Percentiles rank a stretch among this genome's conserved stretches.
These are phyloP conservation scores for Nadsonia fulvescens DNA, from an alignment of 805 yeast species.

Conservation along the genomic window DNA sequence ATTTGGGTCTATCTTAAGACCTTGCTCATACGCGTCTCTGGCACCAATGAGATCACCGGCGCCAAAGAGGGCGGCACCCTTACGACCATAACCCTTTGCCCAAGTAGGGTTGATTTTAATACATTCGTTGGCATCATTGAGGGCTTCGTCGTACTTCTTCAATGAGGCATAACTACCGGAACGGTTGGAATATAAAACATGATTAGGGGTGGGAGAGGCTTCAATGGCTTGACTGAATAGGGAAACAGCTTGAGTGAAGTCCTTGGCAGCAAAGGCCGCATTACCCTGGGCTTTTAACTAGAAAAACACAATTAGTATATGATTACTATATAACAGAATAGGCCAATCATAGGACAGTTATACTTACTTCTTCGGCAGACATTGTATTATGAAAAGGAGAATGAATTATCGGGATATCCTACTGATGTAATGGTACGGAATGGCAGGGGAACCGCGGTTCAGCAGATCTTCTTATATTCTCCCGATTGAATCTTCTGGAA, in stretches of 20 bases:
- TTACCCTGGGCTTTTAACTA: constrained; percentile 76
- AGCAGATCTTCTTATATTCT: no score
- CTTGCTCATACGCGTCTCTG: constrained; percentile 49
- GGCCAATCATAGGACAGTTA: not conserved
- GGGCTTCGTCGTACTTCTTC: constrained; percentile 55
- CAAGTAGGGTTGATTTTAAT: constrained; percentile 65
- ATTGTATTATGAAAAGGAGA: no score
- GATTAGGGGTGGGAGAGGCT: constrained; percentile 66
- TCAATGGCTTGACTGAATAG: constrained; percentile 75
- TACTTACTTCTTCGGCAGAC: constrained; percentile 7
- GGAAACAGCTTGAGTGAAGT: constrained; percentile 64
- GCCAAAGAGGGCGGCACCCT: constrained; percentile 88
- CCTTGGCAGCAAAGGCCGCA: constrained; percentile 78
- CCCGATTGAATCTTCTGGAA: no score
- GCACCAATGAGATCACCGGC: constrained; percentile 65
- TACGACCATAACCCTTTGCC: constrained; percentile 92
- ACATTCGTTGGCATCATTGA: constrained; percentile 73
- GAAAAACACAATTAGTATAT: not conserved
- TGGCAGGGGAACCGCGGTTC: no score
- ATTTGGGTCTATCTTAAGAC: constrained; percentile 59
- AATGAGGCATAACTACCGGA: constrained; percentile 80
- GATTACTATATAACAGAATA: not conserved
- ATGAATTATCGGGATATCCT: no score
- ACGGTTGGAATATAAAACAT: constrained; percentile 83
- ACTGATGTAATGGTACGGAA: no score